These are phyloP conservation scores for Priceomyces haplophilus DNA, from an alignment of 805 yeast species.

Conservation along the genomic window DNA sequence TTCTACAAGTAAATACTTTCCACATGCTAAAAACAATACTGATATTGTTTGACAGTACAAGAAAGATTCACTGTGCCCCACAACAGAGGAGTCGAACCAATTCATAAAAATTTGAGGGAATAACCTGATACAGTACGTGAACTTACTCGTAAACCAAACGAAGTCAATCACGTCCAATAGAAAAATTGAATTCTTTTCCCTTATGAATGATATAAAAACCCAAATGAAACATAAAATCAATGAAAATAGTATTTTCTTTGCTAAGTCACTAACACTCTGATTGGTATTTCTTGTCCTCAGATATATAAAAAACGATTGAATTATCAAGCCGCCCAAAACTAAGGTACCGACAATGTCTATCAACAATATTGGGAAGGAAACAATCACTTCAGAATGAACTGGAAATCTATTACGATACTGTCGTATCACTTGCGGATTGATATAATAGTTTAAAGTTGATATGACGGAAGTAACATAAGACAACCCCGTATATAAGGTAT, in stretches of 20 bases:
- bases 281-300: slow-evolving; percentile 29
- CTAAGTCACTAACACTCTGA: slow-evolving; percentile 33
- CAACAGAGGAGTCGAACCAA: slow-evolving; percentile 31
- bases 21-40: slow-evolving; percentile 8
- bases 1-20: slow-evolving; percentile 6
- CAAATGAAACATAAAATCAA: slow-evolving; percentile 7
- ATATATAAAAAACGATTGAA: slow-evolving; percentile 24
- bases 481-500: slow-evolving; percentile 7
- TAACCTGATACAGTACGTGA: slow-evolving; percentile 21
- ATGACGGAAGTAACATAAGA: slow-evolving; percentile 6
- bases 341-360: slow-evolving; percentile 14
- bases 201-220: slow-evolving; percentile 1
- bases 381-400: slow-evolving; percentile 19
- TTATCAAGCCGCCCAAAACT: slow-evolving; percentile 15
- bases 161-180: slow-evolving; percentile 41
- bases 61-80: slow-evolving; percentile 13
- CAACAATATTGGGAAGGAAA: slow-evolving; percentile 17
- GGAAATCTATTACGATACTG: slow-evolving; percentile 30
- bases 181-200: slow-evolving; percentile 15
- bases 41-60: slow-evolving; percentile 4
- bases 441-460: slow-evolving; percentile 9
- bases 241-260: slow-evolving; percentile 3
- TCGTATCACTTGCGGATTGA: slow-evolving; percentile 4
- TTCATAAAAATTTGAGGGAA: slow-evolving; percentile 43
- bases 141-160: slow-evolving; percentile 35